These are phyloP conservation scores for Pleurotus giganteus DNA, from an alignment of 768 basidiomycete species.

Conservation along the genomic window DNA sequence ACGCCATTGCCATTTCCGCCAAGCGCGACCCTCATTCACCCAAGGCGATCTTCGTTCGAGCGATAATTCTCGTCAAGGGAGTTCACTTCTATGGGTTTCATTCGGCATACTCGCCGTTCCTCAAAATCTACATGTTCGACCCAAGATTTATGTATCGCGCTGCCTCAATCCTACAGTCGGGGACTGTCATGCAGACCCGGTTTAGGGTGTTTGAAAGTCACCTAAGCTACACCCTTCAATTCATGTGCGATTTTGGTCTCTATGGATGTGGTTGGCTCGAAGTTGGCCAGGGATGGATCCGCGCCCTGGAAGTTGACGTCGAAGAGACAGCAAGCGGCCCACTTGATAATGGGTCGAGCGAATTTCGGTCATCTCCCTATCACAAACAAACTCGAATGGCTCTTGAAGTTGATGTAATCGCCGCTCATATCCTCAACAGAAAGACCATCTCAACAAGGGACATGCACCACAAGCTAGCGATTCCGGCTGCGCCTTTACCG, in stretches of 20 bases:
- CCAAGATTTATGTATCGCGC: constrained; percentile 69
- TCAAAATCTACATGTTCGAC: constrained; percentile 79
- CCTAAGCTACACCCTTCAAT: constrained; percentile 84
- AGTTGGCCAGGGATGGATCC: constrained; percentile 56
- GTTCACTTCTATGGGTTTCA: constrained; percentile 95
- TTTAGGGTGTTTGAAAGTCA: constrained; percentile 89
- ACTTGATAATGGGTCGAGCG: background rate
- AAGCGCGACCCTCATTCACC: constrained; percentile 65
- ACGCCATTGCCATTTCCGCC: constrained; percentile 80
- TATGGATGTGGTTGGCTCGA: constrained; percentile 94
- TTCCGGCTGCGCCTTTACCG: constrained; percentile 51
- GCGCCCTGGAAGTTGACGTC: constrained; percentile 38
- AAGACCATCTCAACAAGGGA: constrained; percentile 58
- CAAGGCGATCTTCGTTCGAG: constrained; percentile 64
- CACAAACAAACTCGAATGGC: constrained; percentile 62
- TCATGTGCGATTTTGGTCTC: constrained; percentile 91
- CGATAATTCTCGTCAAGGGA: constrained; percentile 88
- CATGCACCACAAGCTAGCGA: constrained; percentile 64
- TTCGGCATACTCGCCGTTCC: constrained; percentile 77
- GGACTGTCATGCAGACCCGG: constrained; percentile 75
- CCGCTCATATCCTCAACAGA: constrained; percentile 88
- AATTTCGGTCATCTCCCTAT: constrained; percentile 53
- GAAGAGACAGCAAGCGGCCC: constrained; percentile 10
- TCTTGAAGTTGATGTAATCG: constrained; percentile 82
- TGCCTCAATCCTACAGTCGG: constrained; percentile 75